Conservation (phyloP, 495 filamentous ascomycete species). For the Aspergillus ellipticus region DNA sequence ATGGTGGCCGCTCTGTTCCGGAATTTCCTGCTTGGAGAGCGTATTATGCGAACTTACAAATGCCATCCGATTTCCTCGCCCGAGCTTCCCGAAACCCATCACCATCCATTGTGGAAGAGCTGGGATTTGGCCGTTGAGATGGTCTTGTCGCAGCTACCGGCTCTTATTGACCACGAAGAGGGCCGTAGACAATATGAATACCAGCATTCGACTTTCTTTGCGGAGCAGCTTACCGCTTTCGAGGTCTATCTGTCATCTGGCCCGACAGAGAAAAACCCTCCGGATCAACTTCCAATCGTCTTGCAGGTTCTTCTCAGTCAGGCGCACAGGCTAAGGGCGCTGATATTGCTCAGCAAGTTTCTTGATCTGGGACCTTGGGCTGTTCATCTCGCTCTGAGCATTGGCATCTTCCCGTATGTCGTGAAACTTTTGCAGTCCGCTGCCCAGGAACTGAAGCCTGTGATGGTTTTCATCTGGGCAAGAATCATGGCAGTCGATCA, state of each 20-base stretch:
- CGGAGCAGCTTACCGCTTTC: conserved; percentile 95
- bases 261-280: conserved; percentile 76
- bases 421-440: conserved; percentile 93
- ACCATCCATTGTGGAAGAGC: conserved; percentile 92
- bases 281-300: conserved; percentile 93
- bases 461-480: conserved; percentile 99
- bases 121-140: conserved; percentile 98
- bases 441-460: conserved; percentile 89
- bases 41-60: conserved; percentile 92
- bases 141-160: conserved; percentile 85
- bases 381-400: conserved; percentile 91
- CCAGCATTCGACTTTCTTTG: conserved; percentile 91
- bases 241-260: conserved; percentile 93
- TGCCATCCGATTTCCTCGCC: conserved; percentile 91
- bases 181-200: conserved; percentile 81
- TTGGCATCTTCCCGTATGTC: conserved; percentile 98
- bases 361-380: conserved; percentile 96
- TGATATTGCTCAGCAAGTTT: conserved; percentile 91
- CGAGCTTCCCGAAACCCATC: conserved; percentile 81
- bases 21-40: conserved; percentile 91
- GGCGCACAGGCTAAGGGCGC: conserved; percentile 84
- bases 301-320: conserved; percentile 95
- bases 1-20: conserved; percentile 98
- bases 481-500: conserved; percentile 93
- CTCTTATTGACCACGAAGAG: conserved; percentile 70